phyloP scores from a whole-genome alignment of 257 asterid species.

The Mitragyna speciosa region DNA sequence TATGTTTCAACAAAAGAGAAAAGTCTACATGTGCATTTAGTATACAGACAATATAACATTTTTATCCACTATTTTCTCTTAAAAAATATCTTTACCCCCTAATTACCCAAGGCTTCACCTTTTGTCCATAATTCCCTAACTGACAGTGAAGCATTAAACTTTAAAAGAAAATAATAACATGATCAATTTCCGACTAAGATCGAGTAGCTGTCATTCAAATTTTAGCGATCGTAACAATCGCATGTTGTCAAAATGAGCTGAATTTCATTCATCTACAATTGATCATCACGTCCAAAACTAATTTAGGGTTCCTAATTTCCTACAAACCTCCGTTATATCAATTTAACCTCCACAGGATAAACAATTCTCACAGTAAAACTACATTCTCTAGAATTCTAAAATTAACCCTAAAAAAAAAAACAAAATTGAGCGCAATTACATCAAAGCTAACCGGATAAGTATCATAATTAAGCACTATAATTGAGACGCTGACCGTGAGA shows the following conservation, averaged over 20 bases:
- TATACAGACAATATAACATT: background rate
- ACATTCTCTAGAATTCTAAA: background rate
- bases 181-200: background rate
- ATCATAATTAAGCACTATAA: background rate
- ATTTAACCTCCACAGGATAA: background rate
- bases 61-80: background rate
- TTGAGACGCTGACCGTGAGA: slow-evolving; percentile 63
- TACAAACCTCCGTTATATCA: background rate
- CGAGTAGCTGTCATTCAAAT: background rate
- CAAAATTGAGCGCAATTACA: background rate
- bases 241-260: too few species aligned
- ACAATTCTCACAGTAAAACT: background rate
- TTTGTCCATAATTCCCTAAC: background rate
- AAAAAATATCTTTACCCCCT: background rate
- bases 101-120: background rate
- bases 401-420: background rate
- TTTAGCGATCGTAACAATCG: background rate
- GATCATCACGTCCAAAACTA: background rate
- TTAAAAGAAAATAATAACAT: background rate
- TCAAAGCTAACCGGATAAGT: background rate
- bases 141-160: background rate
- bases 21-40: background rate
- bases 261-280: too few species aligned
- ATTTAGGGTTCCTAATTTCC: background rate
- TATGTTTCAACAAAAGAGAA: background rate